These are phyloP conservation scores for Apium graveolens DNA, from an alignment of 129 eudicot genomes.

Conservation along the genomic window DNA sequence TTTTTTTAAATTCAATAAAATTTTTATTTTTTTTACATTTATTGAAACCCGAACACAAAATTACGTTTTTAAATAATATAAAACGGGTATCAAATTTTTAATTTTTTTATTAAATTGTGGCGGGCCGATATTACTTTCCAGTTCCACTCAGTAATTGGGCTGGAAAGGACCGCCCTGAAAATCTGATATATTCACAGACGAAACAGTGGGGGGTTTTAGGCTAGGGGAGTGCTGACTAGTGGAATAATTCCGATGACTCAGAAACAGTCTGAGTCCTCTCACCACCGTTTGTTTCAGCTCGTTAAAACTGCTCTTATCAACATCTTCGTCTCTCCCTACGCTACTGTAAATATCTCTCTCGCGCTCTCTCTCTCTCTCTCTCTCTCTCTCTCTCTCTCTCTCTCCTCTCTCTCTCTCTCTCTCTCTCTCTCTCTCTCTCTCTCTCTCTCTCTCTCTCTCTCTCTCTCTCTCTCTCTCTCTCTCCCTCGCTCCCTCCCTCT, in stretches of 20 bases:
- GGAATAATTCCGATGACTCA: slow-evolving; percentile 19
- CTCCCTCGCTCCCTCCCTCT: background rate
- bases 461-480: slow-evolving; percentile 3
- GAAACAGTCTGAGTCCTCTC: slow-evolving; percentile 42
- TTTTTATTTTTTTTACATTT: no score
- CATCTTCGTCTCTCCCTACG: slow-evolving; percentile 85
- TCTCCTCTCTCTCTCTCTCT: slow-evolving; percentile 33
- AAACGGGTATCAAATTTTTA: no score
- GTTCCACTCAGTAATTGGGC: no score
- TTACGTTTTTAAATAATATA: no score
- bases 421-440: slow-evolving; percentile 5
- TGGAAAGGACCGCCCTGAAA: no score
- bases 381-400: slow-evolving; percentile 63
- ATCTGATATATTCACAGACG: background rate
- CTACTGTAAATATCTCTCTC: slow-evolving; percentile 32
- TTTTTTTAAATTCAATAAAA: no score
- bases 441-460: slow-evolving; percentile 51
- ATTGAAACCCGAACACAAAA: no score
- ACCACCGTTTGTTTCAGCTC: slow-evolving; percentile 64
- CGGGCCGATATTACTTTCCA: no score
- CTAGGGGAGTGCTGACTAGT: slow-evolving; percentile 14
- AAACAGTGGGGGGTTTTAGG: background rate
- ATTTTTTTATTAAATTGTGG: no score
- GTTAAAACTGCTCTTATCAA: slow-evolving; percentile 77
- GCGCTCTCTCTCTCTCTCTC: slow-evolving; percentile 1